phyloP scores from a whole-genome alignment of 192 early-diverging fungal species.

The Coemansia nantahalensis region DNA sequence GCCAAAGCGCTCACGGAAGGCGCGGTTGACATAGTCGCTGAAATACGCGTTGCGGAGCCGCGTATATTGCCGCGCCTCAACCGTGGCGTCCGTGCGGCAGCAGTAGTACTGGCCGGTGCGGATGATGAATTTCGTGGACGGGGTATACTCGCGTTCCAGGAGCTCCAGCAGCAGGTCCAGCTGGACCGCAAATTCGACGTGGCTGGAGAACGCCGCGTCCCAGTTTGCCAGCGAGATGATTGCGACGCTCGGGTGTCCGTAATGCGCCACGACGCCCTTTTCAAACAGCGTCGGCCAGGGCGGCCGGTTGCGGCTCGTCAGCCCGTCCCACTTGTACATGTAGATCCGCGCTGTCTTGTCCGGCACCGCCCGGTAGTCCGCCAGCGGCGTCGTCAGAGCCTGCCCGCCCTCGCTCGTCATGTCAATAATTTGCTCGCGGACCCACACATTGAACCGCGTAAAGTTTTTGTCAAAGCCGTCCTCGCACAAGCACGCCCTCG shows the following conservation, averaged over 20 bases:
- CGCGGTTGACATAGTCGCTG: conserved; percentile 18
- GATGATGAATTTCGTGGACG: conserved; percentile 33
- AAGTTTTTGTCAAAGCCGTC: conserved; percentile 23
- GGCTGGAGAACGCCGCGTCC: conserved; percentile 45
- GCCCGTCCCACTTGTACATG: conserved; percentile 53
- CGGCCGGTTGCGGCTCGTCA: conserved; percentile 47
- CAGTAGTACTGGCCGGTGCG: conserved; percentile 56
- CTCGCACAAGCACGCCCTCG: conserved; percentile 45
- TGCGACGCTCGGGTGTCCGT: conserved; percentile 8
- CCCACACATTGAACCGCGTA: conserved; percentile 34
- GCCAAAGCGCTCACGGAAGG: conserved; percentile 14
- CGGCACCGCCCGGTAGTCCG: conserved; percentile 38
- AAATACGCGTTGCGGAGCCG: conserved; percentile 15
- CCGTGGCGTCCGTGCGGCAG: conserved; percentile 26
- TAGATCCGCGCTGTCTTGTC: conserved; percentile 37
- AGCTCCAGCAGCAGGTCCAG: conserved; percentile 17
- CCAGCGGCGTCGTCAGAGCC: background rate
- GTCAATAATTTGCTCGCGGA: too few species aligned
- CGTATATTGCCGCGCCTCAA: conserved; percentile 15
- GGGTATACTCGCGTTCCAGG: conserved; percentile 24
- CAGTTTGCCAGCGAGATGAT: conserved; percentile 53
- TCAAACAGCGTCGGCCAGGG: conserved; percentile 27
- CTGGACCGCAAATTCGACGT: conserved; percentile 20
- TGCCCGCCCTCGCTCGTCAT: background rate
- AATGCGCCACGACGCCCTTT: background rate